These are phyloP conservation scores for Colletotrichum spaethianum DNA, from an alignment of 2,329 filamentous ascomycete genomes.

Conservation along the genomic window DNA sequence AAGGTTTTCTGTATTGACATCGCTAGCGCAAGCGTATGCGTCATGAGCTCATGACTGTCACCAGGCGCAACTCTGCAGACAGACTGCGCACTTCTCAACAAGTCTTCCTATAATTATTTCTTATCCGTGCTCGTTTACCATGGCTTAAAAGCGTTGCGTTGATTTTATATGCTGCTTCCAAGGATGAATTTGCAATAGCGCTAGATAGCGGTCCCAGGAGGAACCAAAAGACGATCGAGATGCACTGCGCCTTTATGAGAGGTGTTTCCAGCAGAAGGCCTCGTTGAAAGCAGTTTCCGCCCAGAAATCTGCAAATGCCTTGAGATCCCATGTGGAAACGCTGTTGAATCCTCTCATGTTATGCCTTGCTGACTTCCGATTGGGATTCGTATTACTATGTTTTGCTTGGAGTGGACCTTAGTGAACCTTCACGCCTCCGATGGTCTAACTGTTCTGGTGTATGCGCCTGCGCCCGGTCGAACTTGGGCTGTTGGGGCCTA, in stretches of 20 bases:
- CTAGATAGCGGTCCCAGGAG: too few relatives aligned
- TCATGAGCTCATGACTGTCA: neutral
- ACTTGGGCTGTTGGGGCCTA: neutral
- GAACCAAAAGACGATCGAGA: neutral
- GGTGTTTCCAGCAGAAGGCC: neutral
- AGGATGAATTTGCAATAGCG: neutral
- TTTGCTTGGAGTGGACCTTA: conserved; percentile 29
- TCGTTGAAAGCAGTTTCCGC: neutral
- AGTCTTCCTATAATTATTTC: too few relatives aligned
- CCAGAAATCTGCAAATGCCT: neutral
- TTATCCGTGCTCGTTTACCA: neutral
- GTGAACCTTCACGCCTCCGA: neutral
- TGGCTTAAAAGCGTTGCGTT: too few relatives aligned
- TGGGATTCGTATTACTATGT: neutral
- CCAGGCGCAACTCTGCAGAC: neutral
- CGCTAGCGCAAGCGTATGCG: neutral
- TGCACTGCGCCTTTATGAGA: neutral
- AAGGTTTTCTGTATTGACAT: neutral
- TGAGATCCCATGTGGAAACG: neutral
- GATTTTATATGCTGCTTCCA: neutral
- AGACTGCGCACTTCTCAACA: neutral
- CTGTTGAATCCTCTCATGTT: neutral
- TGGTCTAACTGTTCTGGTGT: conserved; percentile 7
- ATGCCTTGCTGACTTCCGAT: conserved; percentile 8
- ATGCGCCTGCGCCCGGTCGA: neutral